Conservation (phyloP, 208 protist genomes). For the Plasmodiophora brassicae region DNA sequence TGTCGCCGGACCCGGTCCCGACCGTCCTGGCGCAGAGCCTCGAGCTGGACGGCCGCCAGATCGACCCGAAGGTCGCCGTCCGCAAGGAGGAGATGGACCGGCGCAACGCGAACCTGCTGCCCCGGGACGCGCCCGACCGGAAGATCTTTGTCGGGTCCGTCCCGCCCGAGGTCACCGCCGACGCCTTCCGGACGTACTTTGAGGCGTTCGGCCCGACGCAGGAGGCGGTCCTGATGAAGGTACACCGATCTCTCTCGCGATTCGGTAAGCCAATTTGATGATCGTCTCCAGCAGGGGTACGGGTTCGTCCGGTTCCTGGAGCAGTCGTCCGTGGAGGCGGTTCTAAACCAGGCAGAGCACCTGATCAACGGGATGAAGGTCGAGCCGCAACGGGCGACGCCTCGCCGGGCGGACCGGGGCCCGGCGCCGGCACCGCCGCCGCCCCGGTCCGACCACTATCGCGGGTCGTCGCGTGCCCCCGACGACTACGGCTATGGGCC, state of each 20-base stretch:
- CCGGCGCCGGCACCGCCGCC: background rate
- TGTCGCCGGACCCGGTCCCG: background rate
- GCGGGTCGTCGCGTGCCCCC: background rate
- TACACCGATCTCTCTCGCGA: no score
- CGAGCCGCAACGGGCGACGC: background rate
- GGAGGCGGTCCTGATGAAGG: constrained; percentile 26
- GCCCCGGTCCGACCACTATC: background rate
- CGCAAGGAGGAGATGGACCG: constrained; percentile 23
- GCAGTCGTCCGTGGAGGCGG: background rate
- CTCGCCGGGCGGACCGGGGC: background rate
- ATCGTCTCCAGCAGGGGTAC: no score
- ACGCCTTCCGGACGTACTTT: background rate
- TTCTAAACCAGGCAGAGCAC: background rate
- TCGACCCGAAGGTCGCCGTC: constrained; percentile 21
- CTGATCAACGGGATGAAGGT: background rate
- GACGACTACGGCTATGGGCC: background rate
- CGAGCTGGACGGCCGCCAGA: constrained; percentile 10
- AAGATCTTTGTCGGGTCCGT: constrained; percentile 26
- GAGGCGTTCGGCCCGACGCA: background rate
- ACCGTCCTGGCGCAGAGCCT: constrained; percentile 6
- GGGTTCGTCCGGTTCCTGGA: constrained; percentile 1
- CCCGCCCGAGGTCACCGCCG: background rate
- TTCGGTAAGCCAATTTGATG: no score
- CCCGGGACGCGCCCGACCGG: background rate
- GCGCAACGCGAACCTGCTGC: background rate